Conservation (phyloP, 768 basidiomycete species). For the Holtermanniella nyarrowii region DNA sequence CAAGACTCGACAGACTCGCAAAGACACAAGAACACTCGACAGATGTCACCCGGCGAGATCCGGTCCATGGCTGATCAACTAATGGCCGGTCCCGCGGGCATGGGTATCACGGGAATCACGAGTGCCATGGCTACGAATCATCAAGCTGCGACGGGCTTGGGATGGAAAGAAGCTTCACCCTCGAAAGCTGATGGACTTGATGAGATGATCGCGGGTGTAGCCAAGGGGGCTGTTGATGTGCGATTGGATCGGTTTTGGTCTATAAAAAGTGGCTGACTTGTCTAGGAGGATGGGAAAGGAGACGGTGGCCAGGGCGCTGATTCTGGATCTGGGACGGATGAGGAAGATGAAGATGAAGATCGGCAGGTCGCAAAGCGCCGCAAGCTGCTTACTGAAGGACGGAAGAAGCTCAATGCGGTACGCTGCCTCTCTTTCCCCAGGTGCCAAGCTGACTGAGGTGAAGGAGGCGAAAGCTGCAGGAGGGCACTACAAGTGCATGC, state of each 20-base stretch:
- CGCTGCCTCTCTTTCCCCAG: too few species aligned
- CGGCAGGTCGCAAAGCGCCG: background rate
- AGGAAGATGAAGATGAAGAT: constrained; percentile 6
- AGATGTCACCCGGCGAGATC: background rate
- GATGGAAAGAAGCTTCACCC: constrained; percentile 13
- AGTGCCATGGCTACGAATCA: constrained; percentile 12
- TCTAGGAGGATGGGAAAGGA: background rate
- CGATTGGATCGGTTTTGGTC: background rate
- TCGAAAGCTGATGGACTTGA: constrained; percentile 28
- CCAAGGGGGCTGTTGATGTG: background rate
- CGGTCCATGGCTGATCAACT: background rate
- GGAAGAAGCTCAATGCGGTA: background rate
- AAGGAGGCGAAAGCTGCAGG: background rate
- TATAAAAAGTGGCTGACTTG: background rate
- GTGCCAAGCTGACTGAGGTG: background rate
- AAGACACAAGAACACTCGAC: too few species aligned
- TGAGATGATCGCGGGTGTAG: constrained; percentile 28
- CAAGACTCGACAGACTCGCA: background rate
- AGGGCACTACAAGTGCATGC: constrained; percentile 20
- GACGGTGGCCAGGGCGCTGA: background rate
- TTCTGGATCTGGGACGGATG: constrained; percentile 1
- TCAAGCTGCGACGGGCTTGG: constrained; percentile 12
- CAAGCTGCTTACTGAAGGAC: background rate
- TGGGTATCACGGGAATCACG: background rate
- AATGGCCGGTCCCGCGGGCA: too few species aligned